phyloP scores from a whole-genome alignment of 352 stramenopile genomes.

The Globisporangium nodosum region DNA sequence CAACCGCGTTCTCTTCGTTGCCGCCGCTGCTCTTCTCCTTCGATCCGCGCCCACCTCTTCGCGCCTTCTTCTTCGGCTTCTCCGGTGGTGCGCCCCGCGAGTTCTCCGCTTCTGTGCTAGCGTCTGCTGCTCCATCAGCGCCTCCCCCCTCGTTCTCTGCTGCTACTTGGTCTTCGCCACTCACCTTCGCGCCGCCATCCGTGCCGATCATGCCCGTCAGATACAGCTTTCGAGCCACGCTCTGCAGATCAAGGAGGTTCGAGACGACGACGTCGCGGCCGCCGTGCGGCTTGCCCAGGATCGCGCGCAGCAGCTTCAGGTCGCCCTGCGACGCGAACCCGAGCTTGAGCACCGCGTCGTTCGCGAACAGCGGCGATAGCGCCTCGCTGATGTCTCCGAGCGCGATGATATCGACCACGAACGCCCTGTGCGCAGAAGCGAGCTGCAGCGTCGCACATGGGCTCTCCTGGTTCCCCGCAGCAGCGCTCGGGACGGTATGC shows the following conservation, averaged over 20 bases:
- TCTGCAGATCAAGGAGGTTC: slow-evolving; percentile 53
- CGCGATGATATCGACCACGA: slow-evolving; percentile 61
- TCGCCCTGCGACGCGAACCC: slow-evolving; percentile 69
- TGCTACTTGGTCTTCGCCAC: not conserved
- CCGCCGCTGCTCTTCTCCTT: slow-evolving; percentile 17
- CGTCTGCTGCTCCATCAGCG: not conserved
- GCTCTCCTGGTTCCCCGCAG: slow-evolving; percentile 9
- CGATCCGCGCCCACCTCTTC: slow-evolving; percentile 5
- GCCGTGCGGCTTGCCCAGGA: slow-evolving; percentile 21
- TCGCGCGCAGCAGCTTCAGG: slow-evolving; percentile 43
- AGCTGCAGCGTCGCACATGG: slow-evolving; percentile 65
- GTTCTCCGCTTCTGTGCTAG: not conserved
- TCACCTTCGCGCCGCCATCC: not conserved
- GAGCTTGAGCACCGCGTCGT: slow-evolving; percentile 52
- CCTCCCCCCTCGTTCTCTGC: not conserved
- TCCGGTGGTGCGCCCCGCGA: not conserved
- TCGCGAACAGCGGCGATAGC: slow-evolving; percentile 37
- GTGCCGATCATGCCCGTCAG: not conserved
- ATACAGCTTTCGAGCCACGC: slow-evolving; percentile 32
- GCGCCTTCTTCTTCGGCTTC: not conserved
- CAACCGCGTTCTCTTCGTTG: slow-evolving; percentile 9
- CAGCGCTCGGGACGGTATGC: slow-evolving; percentile 16
- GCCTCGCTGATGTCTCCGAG: slow-evolving; percentile 26
- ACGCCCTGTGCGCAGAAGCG: slow-evolving; percentile 47
- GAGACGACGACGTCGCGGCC: slow-evolving; percentile 31